phyloP scores from a whole-genome alignment of 495 filamentous ascomycete species.

The Lepraria neglecta region DNA sequence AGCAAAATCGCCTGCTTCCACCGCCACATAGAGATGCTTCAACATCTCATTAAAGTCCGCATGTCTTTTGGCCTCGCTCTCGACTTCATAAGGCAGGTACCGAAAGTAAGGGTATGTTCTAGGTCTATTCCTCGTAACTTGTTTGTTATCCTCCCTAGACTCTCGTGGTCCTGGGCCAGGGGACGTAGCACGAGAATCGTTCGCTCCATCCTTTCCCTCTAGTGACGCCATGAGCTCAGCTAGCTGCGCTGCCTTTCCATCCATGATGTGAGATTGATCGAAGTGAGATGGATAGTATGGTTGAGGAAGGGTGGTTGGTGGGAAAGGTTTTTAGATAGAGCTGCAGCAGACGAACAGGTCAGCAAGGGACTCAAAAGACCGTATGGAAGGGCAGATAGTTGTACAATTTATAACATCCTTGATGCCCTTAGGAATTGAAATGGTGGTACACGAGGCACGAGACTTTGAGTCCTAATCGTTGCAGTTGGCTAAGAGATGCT shows the following conservation, averaged over 20 bases:
- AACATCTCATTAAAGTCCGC: conserved; percentile 75
- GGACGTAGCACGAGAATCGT: conserved; percentile 58
- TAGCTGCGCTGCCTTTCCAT: conserved; percentile 20
- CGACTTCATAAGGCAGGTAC: conserved; percentile 79
- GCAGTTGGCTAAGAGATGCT: not conserved
- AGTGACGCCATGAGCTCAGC: conserved; percentile 25
- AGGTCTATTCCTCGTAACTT: conserved; percentile 61
- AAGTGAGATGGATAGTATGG: not conserved
- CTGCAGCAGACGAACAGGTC: not conserved
- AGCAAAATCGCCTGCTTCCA: conserved; percentile 88
- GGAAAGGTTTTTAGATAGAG: not conserved
- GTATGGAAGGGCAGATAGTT: not conserved
- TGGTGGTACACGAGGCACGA: not conserved
- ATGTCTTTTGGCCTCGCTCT: conserved; percentile 67
- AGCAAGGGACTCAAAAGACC: not conserved
- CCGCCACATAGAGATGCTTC: conserved; percentile 82
- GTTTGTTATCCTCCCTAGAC: conserved; percentile 48
- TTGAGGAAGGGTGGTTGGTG: not conserved
- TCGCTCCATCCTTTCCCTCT: conserved; percentile 45
- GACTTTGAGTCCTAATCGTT: not conserved
- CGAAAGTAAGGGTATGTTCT: conserved; percentile 88
- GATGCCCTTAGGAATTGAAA: too few relatives aligned
- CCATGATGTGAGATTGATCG: conserved; percentile 16
- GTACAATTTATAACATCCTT: not conserved
- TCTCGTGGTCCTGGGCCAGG: conserved; percentile 57